Evolutionary conservation across 768 basidiomycete genomes (phyloP), one percentile per base, ranked within the genome.

Genomic region (Collybiopsis confluens): DNA sequence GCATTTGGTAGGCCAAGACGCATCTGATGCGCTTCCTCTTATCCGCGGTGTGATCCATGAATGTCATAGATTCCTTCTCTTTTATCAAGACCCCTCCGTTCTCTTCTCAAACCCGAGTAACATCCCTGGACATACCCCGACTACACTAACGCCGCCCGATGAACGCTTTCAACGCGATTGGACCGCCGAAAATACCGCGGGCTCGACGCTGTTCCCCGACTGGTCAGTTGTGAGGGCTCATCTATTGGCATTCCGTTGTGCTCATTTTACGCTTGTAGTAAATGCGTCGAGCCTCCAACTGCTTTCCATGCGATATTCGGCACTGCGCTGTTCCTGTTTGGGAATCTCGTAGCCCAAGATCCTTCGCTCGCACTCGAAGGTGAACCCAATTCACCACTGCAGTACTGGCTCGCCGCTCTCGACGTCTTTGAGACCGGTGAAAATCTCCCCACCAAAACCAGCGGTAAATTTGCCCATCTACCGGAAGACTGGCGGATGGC

Each of bases 381-480:
- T 36, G 85, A 88, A 58, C 85, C 83, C 8, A 60, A 62, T 13
- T 67, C 61, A 2, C 72, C 81, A 11, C 69, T 72, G 3, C 73
- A 78, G 0, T 87, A 85, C 64, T 88, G 82, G 80, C 74, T 84
- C 35, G 76, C 80, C n/a, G 83, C 86, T 1, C 71, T 89, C 50
- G 85, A 86, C 61, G 81, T 85, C 6, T 85, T 88, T 59, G 83
- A 86, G 67, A 81, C 78, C 6, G 85, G 84, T 41, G 84, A 87
- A 61, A 81, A 74, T 58, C 68, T 84, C 6, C 83, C 83, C 0
- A 73, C 74, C 33, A 73, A 73, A 30, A 70, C 70, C 4, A 69
- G 58, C 47, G 72, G 72, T 33, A 60, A 61, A 1, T 63, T 62
- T 15, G 63, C 59, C 41, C 63, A 64, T 46, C 55, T 45, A 24